phyloP scores from a whole-genome alignment of 129 eudicot genomes.

The Heracleum sosnowskyi region DNA sequence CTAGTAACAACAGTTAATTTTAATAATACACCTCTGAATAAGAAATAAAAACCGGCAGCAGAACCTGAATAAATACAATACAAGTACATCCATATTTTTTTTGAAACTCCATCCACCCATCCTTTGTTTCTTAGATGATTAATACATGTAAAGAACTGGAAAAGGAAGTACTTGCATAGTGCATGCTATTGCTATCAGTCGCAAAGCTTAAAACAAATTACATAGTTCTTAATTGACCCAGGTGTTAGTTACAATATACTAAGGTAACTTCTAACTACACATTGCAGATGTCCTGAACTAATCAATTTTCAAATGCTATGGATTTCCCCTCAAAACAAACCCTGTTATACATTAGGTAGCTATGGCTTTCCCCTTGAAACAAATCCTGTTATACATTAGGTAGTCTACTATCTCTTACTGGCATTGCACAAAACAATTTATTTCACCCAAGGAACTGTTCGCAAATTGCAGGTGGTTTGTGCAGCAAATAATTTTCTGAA shows the following conservation, averaged over 20 bases:
- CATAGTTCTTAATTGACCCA: not conserved
- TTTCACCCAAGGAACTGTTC: not conserved
- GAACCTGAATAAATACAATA: not conserved
- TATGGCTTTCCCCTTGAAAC: no score
- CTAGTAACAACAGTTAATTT: not conserved
- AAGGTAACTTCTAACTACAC: not conserved
- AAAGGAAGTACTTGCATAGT: not conserved
- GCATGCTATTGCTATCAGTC: no score
- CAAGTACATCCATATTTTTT: not conserved
- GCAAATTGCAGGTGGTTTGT: not conserved
- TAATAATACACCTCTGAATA: not conserved
- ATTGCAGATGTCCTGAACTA: not conserved
- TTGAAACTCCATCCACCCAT: not conserved
- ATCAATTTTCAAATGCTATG: no score
- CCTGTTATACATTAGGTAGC: no score
- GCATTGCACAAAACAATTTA: no score
- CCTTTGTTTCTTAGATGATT: not conserved
- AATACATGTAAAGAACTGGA: not conserved
- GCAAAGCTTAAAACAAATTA: not conserved
- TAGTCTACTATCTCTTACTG: not conserved
- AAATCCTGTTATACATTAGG: no score
- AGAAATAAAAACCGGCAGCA: not conserved
- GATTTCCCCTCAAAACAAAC: no score
- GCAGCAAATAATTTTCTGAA: not conserved
- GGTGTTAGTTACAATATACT: not conserved